A percentile compares a stretch with the other conserved stretches of the same genome.
Conservation (phyloP, 2,329 filamentous ascomycete genomes). For the Calonectria leucothoes region DNA sequence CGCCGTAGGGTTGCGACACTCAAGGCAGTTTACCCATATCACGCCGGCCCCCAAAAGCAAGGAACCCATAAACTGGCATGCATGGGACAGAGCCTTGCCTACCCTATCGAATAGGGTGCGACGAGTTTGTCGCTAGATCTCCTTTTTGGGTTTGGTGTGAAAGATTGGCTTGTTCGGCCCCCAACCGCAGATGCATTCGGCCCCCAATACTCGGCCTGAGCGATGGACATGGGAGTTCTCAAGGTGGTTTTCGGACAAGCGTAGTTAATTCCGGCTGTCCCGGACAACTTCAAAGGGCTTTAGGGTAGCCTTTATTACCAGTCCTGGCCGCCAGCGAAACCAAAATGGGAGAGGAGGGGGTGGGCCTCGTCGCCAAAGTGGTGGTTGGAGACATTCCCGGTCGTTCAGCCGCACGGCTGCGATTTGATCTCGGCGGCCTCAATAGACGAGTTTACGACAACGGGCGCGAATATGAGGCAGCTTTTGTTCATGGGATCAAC, state of each 20-base stretch:
- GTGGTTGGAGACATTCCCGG: background rate
- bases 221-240: background rate
- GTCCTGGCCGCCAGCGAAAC: background rate
- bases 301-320: background rate
- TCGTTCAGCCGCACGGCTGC: background rate
- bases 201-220: slow-evolving; percentile 9
- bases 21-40: background rate
- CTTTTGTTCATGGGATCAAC: background rate
- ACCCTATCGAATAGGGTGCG: slow-evolving; percentile 3
- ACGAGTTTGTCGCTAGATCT: background rate
- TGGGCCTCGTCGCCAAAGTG: background rate
- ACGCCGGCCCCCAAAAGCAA: background rate
- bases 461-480: background rate
- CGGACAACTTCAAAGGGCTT: background rate
- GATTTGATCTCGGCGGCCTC: background rate
- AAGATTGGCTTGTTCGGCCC: background rate
- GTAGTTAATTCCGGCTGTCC: background rate
- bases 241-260: background rate
- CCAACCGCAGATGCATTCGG: background rate
- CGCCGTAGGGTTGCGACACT: background rate
- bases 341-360: background rate
- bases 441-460: background rate
- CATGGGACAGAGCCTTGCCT: background rate
- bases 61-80: background rate
- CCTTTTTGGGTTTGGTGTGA: background rate